Base-by-base conservation (phyloP, 2,329 filamentous ascomycete genomes). In the Xylariaceae sp. region DNA sequence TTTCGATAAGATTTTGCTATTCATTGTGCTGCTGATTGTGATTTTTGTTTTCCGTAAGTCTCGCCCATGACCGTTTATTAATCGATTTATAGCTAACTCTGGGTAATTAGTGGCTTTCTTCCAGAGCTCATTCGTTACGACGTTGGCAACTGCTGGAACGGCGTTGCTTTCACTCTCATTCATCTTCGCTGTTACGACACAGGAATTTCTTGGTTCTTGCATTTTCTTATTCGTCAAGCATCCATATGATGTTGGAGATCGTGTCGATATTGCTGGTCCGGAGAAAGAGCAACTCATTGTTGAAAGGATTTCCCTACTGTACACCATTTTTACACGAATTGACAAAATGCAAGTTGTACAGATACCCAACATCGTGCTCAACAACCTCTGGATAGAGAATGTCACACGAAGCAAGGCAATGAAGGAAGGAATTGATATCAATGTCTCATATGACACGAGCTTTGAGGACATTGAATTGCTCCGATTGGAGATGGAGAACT, bases 161-260 rank as follows among this genome's bases (percentile, higher is more conserved):
- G 89, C 95, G 0, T 82, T 99, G 37, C 86, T 99, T 8, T 98
- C 94, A 5, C 80, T 98, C n/a, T 97, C 94, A 3, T 99, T 99
- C 77, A 89, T 97, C 66, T 98, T 99, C 74, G 88, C 93, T 21
- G 89, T 89, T 53, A 97, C 93, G 1, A 88, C 89, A 3, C 93
- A 97, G 75, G 95, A 99, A 75, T 90, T 99, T 62, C 85, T 99
- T n/a, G 94, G 94, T 69, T 97, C 93, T 33, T 98, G 94, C 79
- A 96, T 99, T 69, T 99, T 99, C 79, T 79, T 99, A 1, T 99
- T 99, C 69, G 92, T 98, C 79, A 99, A 99, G 80, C 95, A 99
- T 73, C 94, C 95, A 0, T 98, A 90, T 73, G 95, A 99, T 72
- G 92, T 98, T 19, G 93, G 94, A 60, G 95, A 99, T 73, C 88